These are phyloP conservation scores for Pleurotus giganteus DNA, from an alignment of 768 basidiomycete species.

Conservation along the genomic window DNA sequence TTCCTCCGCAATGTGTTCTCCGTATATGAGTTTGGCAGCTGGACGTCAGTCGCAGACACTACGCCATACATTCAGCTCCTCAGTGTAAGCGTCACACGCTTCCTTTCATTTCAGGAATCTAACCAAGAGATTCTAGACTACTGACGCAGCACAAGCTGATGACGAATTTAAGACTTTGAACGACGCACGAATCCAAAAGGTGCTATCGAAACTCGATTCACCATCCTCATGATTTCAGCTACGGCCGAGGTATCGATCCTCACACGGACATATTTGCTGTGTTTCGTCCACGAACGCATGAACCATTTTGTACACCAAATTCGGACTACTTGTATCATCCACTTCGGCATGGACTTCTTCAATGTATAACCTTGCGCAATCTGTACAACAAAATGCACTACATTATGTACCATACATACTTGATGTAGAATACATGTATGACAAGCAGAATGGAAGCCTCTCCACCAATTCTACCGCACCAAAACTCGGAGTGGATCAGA, in stretches of 20 bases:
- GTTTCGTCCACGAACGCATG: too few relatives aligned
- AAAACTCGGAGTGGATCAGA: slow-evolving; percentile 70
- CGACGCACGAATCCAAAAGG: background rate
- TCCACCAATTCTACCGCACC: slow-evolving; percentile 52
- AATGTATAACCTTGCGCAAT: too few relatives aligned
- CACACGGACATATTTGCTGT: too few relatives aligned
- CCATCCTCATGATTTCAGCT: background rate
- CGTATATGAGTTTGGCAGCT: slow-evolving; percentile 5
- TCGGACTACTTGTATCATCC: background rate
- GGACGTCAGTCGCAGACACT: background rate
- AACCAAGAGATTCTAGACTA: background rate
- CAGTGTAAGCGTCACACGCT: background rate
- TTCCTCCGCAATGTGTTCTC: slow-evolving; percentile 2
- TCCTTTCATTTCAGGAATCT: background rate
- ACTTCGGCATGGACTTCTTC: background rate
- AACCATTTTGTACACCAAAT: background rate
- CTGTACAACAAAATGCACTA: too few relatives aligned
- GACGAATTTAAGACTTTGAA: slow-evolving; percentile 1
- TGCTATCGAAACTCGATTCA: background rate
- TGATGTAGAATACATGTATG: background rate
- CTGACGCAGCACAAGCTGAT: background rate
- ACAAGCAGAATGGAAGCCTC: background rate
- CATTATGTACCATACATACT: background rate
- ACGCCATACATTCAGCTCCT: background rate
- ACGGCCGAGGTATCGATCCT: too few relatives aligned